These are phyloP conservation scores for Neurospora sp. DNA, from an alignment of 495 filamentous ascomycete genomes.

Conservation along the genomic window DNA sequence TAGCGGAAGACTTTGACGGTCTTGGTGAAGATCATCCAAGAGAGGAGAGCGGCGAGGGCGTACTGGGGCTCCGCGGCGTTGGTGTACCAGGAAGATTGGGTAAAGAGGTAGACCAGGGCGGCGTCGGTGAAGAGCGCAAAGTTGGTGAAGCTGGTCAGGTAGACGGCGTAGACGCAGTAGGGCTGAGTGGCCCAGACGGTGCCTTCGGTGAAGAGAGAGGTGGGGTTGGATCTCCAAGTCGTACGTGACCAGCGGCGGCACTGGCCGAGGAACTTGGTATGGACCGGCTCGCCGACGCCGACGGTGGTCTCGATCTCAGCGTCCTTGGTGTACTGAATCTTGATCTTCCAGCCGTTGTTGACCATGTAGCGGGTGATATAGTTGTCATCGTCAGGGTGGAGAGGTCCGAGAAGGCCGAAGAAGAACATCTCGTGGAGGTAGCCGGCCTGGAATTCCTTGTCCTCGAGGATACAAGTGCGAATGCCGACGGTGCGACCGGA, in stretches of 20 bases:
- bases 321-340: slow-evolving; percentile 49
- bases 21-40: slow-evolving; percentile 42
- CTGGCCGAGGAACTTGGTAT: slow-evolving; percentile 47
- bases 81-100: neutral
- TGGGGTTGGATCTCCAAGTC: slow-evolving; percentile 54
- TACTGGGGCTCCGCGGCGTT: neutral
- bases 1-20: slow-evolving; percentile 51
- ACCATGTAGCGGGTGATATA: slow-evolving; percentile 57
- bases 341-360: slow-evolving; percentile 43
- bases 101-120: slow-evolving; percentile 26
- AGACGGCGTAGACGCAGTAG: slow-evolving; percentile 53
- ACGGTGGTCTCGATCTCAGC: slow-evolving; percentile 51
- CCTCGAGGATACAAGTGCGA: slow-evolving; percentile 36
- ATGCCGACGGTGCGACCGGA: slow-evolving; percentile 43
- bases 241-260: slow-evolving; percentile 53
- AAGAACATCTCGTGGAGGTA: slow-evolving; percentile 50
- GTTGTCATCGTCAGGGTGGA: slow-evolving; percentile 62
- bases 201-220: slow-evolving; percentile 38
- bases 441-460: slow-evolving; percentile 33
- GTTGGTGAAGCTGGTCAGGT: slow-evolving; percentile 46
- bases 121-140: slow-evolving; percentile 48
- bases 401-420: slow-evolving; percentile 31
- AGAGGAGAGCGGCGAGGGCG: slow-evolving; percentile 15
- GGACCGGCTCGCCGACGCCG: slow-evolving; percentile 25
- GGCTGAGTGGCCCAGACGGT: slow-evolving; percentile 33